A percentile compares a stretch with the other conserved stretches of the same genome.
phyloP scores from a whole-genome alignment of 352 stramenopile genomes.

The Pythium oligandrum region DNA sequence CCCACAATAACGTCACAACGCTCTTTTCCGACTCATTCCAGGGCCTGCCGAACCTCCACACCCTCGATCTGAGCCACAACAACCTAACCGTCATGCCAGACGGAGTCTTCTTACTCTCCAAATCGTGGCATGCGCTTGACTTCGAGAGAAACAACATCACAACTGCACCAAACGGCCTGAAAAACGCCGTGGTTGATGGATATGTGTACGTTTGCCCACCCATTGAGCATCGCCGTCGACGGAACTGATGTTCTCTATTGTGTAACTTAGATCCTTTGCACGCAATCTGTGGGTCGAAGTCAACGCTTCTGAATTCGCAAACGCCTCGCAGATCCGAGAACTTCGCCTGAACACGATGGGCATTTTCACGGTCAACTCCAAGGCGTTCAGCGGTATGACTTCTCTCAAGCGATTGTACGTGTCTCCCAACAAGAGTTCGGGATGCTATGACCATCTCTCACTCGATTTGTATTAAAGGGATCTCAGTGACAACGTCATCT shows the following conservation, averaged over 20 bases:
- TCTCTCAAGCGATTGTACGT: conserved; percentile 46
- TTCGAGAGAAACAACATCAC: conserved; percentile 46
- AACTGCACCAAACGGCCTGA: conserved; percentile 30
- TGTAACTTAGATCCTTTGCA: conserved; percentile 44
- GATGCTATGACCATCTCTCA: too few relatives aligned
- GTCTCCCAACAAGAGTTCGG: too few relatives aligned
- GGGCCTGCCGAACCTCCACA: conserved; percentile 44
- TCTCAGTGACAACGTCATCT: conserved; percentile 71
- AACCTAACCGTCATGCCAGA: conserved; percentile 34
- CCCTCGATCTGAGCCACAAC: conserved; percentile 55
- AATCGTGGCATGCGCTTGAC: conserved; percentile 53
- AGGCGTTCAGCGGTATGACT: conserved; percentile 49
- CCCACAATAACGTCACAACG: conserved; percentile 36
- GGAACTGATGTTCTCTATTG: too few relatives aligned
- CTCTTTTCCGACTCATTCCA: conserved; percentile 36
- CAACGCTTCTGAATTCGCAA: conserved; percentile 32
- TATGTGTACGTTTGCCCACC: conserved; percentile 44
- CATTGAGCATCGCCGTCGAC: too few relatives aligned
- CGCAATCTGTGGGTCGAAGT: conserved; percentile 60
- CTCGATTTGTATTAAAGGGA: conserved; percentile 21
- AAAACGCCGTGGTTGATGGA: conserved; percentile 31
- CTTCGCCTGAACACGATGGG: conserved; percentile 45
- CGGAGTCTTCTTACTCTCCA: conserved; percentile 31
- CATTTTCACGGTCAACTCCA: conserved; percentile 57
- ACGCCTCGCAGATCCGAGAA: conserved; percentile 37